Evolutionary conservation across 2,329 filamentous ascomycete genomes (phyloP).

Genomic region (Xylaria digitata): DNA sequence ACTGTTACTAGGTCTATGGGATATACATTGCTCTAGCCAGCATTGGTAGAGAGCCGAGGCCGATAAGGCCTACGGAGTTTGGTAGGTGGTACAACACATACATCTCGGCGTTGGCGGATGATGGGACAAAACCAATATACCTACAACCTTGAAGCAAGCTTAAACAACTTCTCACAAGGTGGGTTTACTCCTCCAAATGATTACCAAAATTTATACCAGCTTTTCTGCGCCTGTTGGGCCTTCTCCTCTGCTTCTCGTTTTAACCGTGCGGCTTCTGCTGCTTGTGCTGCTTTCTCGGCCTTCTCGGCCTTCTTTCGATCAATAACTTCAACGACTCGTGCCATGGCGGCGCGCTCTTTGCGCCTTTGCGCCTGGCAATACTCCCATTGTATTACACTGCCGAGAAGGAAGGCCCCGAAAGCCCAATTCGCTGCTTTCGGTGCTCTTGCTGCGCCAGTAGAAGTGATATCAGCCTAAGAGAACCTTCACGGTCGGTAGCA

Average conservation of each 20-base stretch:
- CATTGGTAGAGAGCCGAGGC: constrained; percentile 3
- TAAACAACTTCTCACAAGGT: constrained; percentile 18
- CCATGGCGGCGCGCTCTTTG: constrained; percentile 84
- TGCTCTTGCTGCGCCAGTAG: constrained; percentile 61
- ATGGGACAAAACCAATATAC: constrained; percentile 36
- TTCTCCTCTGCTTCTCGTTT: constrained; percentile 57
- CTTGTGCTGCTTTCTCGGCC: constrained; percentile 64
- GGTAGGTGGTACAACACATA: constrained; percentile 25
- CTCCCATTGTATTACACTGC: constrained; percentile 80
- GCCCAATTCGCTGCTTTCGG: constrained; percentile 85
- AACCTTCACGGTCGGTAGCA: not conserved
- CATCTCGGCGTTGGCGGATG: constrained; percentile 27
- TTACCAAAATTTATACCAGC: constrained; percentile 70
- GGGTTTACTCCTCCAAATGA: constrained; percentile 24
- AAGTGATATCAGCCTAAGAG: constrained; percentile 29
- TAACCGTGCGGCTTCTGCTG: constrained; percentile 56
- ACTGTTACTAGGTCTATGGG: constrained; percentile 21
- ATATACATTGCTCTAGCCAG: constrained; percentile 20
- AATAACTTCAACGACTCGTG: constrained; percentile 84
- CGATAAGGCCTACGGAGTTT: constrained; percentile 11
- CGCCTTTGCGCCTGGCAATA: constrained; percentile 81
- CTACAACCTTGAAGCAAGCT: constrained; percentile 34
- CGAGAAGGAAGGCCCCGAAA: constrained; percentile 78
- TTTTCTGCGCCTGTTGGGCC: constrained; percentile 51
- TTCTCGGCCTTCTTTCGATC: constrained; percentile 77